A percentile compares a stretch with the other conserved stretches of the same genome.
Conservation (phyloP, 768 basidiomycete species). For the Mycena haematopus region DNA sequence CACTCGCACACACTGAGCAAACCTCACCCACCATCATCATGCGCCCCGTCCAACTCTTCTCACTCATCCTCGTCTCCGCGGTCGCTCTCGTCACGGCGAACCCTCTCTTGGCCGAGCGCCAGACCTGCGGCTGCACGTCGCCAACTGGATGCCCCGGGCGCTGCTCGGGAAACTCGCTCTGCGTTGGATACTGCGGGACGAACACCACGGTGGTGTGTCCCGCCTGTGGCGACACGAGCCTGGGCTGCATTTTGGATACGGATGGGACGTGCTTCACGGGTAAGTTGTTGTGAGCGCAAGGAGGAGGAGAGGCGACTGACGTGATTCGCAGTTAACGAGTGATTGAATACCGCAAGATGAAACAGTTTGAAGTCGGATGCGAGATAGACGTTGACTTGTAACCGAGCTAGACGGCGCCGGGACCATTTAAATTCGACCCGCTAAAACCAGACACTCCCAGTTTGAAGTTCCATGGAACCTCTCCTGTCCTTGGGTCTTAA, state of each 20-base stretch:
- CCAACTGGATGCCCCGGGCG: slow-evolving; percentile 21
- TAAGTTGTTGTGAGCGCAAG: not conserved
- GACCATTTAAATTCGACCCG: no score
- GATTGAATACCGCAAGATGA: not conserved
- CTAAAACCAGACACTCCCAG: no score
- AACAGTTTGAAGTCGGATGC: no score
- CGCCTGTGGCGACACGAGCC: slow-evolving; percentile 6
- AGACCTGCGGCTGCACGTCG: slow-evolving; percentile 8
- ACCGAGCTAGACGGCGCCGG: no score
- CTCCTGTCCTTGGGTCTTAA: no score
- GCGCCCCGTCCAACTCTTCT: slow-evolving; percentile 6
- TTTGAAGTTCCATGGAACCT: no score
- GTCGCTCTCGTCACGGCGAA: slow-evolving; percentile 12
- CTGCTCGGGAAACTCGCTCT: slow-evolving; percentile 7
- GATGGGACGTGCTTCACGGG: slow-evolving; percentile 15
- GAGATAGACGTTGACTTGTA: no score
- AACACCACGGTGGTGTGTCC: slow-evolving; percentile 6
- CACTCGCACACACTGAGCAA: no score
- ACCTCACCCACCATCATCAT: not conserved
- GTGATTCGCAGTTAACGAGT: not conserved
- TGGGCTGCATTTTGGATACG: slow-evolving; percentile 4
- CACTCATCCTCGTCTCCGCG: not conserved
- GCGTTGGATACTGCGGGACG: slow-evolving; percentile 8
- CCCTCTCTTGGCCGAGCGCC: slow-evolving; percentile 1
- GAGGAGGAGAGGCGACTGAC: not conserved